phyloP scores from a whole-genome alignment of 768 basidiomycete species.

The Pilatotrama ljubarskyi region DNA sequence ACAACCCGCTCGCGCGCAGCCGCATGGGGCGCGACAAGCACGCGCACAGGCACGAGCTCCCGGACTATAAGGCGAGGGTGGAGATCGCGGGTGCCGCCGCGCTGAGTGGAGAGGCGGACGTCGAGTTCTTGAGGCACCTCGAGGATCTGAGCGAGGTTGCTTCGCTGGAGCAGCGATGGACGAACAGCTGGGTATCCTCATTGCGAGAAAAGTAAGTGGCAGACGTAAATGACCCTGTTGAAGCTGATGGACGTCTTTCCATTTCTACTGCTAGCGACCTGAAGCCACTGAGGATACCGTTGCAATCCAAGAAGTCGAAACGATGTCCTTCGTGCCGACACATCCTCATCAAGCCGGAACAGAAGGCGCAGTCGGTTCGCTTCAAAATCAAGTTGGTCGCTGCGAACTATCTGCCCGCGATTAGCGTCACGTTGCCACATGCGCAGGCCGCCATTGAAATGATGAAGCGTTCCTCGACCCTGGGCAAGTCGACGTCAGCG shows the following conservation, averaged over 20 bases:
- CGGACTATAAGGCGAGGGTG: conserved; percentile 72
- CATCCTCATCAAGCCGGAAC: conserved; percentile 97
- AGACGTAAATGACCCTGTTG: not conserved
- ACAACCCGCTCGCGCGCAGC: conserved; percentile 58
- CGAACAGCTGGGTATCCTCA: conserved; percentile 73
- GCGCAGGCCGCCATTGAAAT: conserved; percentile 39
- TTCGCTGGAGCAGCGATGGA: conserved; percentile 78
- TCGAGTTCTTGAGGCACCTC: conserved; percentile 67
- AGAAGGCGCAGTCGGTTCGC: conserved; percentile 90
- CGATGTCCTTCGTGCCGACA: conserved; percentile 93
- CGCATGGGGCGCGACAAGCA: conserved; percentile 60
- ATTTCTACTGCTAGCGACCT: conserved; percentile 58
- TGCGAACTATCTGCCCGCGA: conserved; percentile 88
- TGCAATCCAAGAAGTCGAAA: conserved; percentile 93
- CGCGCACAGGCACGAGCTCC: conserved; percentile 73
- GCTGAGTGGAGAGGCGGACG: conserved; percentile 62
- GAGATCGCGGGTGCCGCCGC: conserved; percentile 59
- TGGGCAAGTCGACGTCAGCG: conserved; percentile 34
- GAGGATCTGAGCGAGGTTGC: conserved; percentile 65
- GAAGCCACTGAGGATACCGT: conserved; percentile 84
- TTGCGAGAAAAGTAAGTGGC: conserved; percentile 60
- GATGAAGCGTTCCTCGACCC: conserved; percentile 41
- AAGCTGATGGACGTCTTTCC: conserved; percentile 1
- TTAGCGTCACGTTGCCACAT: conserved; percentile 71
- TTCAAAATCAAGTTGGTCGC: conserved; percentile 99